These are phyloP conservation scores for Fusarium acutatum DNA, from an alignment of 2,329 filamentous ascomycete species.

Conservation along the genomic window DNA sequence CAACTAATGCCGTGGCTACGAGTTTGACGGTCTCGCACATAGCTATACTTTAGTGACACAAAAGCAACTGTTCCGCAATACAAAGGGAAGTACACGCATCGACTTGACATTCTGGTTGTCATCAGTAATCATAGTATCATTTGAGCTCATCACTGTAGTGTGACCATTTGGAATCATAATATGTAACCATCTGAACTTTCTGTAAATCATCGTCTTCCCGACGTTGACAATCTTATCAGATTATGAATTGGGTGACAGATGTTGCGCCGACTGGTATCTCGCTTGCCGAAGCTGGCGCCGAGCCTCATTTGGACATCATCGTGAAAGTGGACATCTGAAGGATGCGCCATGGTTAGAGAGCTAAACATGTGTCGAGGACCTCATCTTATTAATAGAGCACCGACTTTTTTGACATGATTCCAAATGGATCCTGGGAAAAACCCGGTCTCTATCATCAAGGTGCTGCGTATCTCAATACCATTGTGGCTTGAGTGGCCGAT, in stretches of 20 bases:
- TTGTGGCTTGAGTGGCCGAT: slow-evolving; percentile 17
- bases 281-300: slow-evolving; percentile 32
- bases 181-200: not conserved
- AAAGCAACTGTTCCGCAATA: not conserved
- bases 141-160: not conserved
- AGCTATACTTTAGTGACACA: not conserved
- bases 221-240: slow-evolving; percentile 36
- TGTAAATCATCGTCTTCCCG: not conserved
- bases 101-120: not conserved
- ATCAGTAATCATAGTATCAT: not conserved
- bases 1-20: not conserved
- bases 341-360: not conserved
- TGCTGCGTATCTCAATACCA: slow-evolving; percentile 18
- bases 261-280: slow-evolving; percentile 8
- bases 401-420: slow-evolving; percentile 11
- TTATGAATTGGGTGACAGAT: slow-evolving; percentile 37
- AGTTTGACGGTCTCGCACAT: not conserved
- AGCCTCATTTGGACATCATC: slow-evolving; percentile 12
- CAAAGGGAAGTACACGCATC: not conserved
- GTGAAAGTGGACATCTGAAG: not conserved
- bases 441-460: slow-evolving; percentile 36
- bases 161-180: slow-evolving; percentile 3
- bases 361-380: not conserved
- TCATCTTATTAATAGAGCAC: not conserved
- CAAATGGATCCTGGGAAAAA: slow-evolving; percentile 18